phyloP scores from a whole-genome alignment of 2,329 filamentous ascomycete species.

The Tolypocladium album region DNA sequence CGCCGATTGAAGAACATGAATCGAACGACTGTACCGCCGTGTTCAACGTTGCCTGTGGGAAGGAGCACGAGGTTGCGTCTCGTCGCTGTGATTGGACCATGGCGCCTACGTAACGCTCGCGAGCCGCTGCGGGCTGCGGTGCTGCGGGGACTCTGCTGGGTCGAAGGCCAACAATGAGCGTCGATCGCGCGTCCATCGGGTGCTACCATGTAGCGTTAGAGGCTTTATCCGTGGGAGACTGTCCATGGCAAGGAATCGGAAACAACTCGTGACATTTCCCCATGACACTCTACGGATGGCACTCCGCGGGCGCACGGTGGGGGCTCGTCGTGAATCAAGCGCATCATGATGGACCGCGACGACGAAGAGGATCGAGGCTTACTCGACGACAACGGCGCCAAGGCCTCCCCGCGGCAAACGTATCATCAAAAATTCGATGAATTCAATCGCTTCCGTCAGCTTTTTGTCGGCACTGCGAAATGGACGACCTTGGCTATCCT shows the following conservation, averaged over 20 bases:
- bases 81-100: neutral
- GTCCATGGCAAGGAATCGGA: neutral
- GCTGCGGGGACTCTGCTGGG: neutral
- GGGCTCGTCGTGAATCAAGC: neutral
- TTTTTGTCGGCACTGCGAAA: neutral
- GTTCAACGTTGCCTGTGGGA: neutral
- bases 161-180: neutral
- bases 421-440: neutral
- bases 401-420: neutral
- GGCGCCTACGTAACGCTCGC: neutral
- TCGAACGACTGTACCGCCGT: neutral
- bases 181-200: neutral
- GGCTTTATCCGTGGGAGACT: neutral
- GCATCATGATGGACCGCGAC: neutral
- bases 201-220: neutral
- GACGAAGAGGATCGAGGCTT: conserved; percentile 2
- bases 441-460: neutral
- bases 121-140: neutral
- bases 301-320: neutral
- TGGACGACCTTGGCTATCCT: neutral
- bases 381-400: neutral
- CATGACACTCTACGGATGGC: neutral
- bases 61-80: neutral
- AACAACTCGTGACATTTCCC: neutral
- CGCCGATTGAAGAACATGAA: neutral